phyloP scores from a whole-genome alignment of 1,284 basidiomycete species.

The Salmacisia buchloeana region DNA sequence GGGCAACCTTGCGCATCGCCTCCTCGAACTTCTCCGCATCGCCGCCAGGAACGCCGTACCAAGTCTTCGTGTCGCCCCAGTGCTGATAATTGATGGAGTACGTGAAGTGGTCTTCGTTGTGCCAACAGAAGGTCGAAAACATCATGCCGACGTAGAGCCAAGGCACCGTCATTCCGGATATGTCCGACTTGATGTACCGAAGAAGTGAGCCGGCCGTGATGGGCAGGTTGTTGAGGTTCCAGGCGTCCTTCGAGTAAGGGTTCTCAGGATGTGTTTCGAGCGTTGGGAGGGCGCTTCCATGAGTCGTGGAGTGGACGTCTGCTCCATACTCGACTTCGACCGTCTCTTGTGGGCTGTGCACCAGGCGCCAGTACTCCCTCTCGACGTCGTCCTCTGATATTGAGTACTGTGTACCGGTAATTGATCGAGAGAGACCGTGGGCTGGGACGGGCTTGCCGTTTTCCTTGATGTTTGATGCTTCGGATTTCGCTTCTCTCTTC shows the following conservation, averaged over 20 bases:
- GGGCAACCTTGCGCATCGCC: constrained; percentile 88
- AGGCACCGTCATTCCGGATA: constrained; percentile 98
- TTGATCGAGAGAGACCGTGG: constrained; percentile 27
- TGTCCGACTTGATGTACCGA: constrained; percentile 91
- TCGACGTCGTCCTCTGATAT: constrained; percentile 87
- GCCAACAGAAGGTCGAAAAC: constrained; percentile 99
- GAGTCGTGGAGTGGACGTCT: constrained; percentile 93
- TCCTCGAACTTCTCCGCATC: constrained; percentile 94
- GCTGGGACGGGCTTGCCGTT: no score
- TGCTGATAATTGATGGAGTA: constrained; percentile 71
- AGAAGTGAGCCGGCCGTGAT: constrained; percentile 79
- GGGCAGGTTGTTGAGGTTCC: constrained; percentile 98
- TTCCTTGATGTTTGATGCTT: no score
- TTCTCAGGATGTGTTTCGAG: constrained; percentile 84
- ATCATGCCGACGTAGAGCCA: constrained; percentile 99
- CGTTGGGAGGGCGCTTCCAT: constrained; percentile 93
- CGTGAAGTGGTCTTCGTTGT: constrained; percentile 99
- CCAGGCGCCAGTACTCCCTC: constrained; percentile 92
- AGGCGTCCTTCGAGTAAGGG: constrained; percentile 80
- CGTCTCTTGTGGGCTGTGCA: constrained; percentile 79
- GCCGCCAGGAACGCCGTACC: constrained; percentile 94
- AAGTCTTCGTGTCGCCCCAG: constrained; percentile 99
- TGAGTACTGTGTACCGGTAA: constrained; percentile 53
- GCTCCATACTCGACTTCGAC: constrained; percentile 99
- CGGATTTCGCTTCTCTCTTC: no score